Conservation (phyloP, 2,329 filamentous ascomycete genomes). For the Dactylellina cionopaga region DNA sequence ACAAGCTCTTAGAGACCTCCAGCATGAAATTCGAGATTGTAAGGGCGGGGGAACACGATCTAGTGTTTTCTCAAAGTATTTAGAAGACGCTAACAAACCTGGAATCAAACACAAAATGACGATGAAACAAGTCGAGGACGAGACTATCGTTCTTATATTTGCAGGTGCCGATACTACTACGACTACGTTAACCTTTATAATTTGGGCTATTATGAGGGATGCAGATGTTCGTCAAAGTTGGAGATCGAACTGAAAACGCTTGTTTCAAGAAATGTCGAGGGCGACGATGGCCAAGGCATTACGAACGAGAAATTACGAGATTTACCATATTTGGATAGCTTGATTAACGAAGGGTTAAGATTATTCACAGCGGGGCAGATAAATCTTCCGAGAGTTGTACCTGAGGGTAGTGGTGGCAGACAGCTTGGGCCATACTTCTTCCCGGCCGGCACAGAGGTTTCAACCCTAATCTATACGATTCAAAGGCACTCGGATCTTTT, state of each 20-base stretch:
- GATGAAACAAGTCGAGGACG: background rate
- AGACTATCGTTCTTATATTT: background rate
- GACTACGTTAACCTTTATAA: background rate
- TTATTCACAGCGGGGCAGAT: conserved; percentile 7
- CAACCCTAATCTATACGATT: background rate
- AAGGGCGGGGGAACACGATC: conserved; percentile 1
- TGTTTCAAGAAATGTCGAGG: background rate
- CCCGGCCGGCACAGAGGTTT: conserved; percentile 18
- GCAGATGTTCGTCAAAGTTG: conserved; percentile 1
- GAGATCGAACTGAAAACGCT: background rate
- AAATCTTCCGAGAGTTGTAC: conserved; percentile 5
- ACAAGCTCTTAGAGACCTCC: background rate
- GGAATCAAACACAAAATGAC: background rate
- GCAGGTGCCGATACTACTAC: background rate
- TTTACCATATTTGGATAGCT: background rate
- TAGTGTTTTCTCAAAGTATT: background rate
- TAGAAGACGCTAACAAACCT: background rate
- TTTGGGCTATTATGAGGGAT: background rate
- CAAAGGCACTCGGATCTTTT: conserved; percentile 22
- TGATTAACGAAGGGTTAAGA: conserved; percentile 10
- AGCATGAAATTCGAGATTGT: conserved; percentile 3
- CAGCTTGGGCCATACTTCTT: conserved; percentile 23
- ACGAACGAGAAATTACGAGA: conserved; percentile 17
- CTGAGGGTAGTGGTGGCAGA: background rate
- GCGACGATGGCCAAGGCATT: background rate